Percentiles rank a stretch among this genome's conserved stretches.
These are phyloP conservation scores for Kwoniella europaea DNA, from an alignment of 768 basidiomycete species.

Conservation along the genomic window DNA sequence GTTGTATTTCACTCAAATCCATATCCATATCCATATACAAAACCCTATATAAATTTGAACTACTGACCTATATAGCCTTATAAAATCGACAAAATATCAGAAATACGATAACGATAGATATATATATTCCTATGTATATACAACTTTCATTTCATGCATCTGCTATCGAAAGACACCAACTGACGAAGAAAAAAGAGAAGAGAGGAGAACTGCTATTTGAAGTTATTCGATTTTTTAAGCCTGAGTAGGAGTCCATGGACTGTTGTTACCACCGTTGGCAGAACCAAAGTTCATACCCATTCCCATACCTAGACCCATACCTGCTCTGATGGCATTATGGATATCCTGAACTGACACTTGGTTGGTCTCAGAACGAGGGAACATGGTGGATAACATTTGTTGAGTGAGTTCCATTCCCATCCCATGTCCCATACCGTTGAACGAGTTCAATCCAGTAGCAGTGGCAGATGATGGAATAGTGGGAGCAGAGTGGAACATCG, in stretches of 20 bases:
- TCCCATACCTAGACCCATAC: constrained; percentile 43
- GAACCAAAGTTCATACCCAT: constrained; percentile 23
- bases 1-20: not conserved
- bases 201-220: not conserved
- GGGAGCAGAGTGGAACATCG: constrained; percentile 13
- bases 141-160: not conserved
- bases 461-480: constrained; percentile 7
- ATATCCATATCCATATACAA: not conserved
- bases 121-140: not conserved
- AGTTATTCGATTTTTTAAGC: not conserved
- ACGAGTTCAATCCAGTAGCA: constrained; percentile 16
- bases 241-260: constrained; percentile 6
- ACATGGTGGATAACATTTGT: constrained; percentile 33
- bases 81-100: not conserved
- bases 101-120: not conserved
- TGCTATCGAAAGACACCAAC: not conserved
- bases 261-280: not conserved
- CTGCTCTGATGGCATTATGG: constrained; percentile 39
- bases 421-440: not conserved
- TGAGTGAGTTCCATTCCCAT: constrained; percentile 25
- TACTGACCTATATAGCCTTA: not conserved
- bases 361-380: constrained; percentile 27
- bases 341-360: constrained; percentile 34
- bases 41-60: not conserved
- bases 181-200: not conserved